phyloP scores from a whole-genome alignment of 1,139 yeast species.

The Saccharomycopsis hybrid region DNA sequence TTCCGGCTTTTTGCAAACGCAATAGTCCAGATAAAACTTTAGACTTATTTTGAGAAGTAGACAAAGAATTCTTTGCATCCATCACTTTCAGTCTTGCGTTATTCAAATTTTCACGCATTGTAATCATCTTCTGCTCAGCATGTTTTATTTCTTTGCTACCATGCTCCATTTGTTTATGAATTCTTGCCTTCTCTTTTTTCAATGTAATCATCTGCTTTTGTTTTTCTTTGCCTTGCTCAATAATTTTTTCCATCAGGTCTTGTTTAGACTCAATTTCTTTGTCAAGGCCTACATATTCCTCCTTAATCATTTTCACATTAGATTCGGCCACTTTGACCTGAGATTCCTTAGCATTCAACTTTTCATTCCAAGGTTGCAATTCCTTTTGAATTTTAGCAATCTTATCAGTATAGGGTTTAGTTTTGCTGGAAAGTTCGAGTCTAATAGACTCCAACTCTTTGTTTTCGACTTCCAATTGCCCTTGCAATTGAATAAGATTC shows the following conservation, averaged over 20 bases:
- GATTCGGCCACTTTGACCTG: slow-evolving; percentile 61
- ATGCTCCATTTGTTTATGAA: slow-evolving; percentile 45
- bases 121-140: slow-evolving; percentile 43
- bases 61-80: slow-evolving; percentile 56
- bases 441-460: slow-evolving; percentile 55
- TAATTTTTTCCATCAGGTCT: slow-evolving; percentile 41
- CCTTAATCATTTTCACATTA: slow-evolving; percentile 53
- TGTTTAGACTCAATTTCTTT: slow-evolving; percentile 44
- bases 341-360: slow-evolving; percentile 59
- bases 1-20: slow-evolving; percentile 70
- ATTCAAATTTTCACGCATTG: slow-evolving; percentile 49
- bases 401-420: slow-evolving; percentile 54
- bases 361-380: slow-evolving; percentile 79
- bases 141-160: slow-evolving; percentile 54
- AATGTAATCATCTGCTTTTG: slow-evolving; percentile 39
- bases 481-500: slow-evolving; percentile 39
- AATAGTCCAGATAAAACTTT: slow-evolving; percentile 66
- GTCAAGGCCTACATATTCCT: slow-evolving; percentile 39
- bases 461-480: slow-evolving; percentile 47
- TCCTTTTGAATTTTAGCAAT: slow-evolving; percentile 58
- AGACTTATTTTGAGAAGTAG: slow-evolving; percentile 59
- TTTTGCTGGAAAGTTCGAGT: slow-evolving; percentile 62
- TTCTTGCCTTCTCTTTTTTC: slow-evolving; percentile 41
- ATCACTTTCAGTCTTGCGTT: slow-evolving; percentile 54
- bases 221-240: slow-evolving; percentile 49